phyloP scores from a whole-genome alignment of 495 filamentous ascomycete species.

The Lophiotrema nucula region DNA sequence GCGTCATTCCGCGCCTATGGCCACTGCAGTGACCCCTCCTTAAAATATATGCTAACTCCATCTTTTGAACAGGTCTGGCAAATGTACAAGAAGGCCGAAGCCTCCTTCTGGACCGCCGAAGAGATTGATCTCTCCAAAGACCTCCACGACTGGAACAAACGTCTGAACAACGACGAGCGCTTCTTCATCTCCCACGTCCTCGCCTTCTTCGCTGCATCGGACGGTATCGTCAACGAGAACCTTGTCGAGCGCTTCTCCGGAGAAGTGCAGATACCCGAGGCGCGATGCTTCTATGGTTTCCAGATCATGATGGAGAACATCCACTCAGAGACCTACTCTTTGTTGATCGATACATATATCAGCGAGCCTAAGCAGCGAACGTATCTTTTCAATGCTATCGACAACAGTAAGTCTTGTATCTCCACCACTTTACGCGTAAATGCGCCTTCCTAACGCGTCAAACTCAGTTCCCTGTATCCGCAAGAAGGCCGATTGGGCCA shows the following conservation, averaged over 20 bases:
- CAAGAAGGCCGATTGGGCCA: slow-evolving; percentile 97
- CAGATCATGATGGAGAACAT: slow-evolving; percentile 99
- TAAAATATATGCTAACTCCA: too few species aligned
- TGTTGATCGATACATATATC: slow-evolving; percentile 99
- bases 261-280: slow-evolving; percentile 96
- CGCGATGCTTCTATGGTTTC: slow-evolving; percentile 99
- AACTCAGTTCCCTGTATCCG: slow-evolving; percentile 91
- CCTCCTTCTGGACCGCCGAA: slow-evolving; percentile 99
- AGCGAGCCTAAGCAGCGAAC: slow-evolving; percentile 95
- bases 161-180: slow-evolving; percentile 91
- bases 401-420: slow-evolving; percentile 77
- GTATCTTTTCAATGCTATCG: slow-evolving; percentile 97
- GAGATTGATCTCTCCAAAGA: slow-evolving; percentile 99
- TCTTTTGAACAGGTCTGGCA: slow-evolving; percentile 90
- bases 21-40: too few species aligned
- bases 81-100: slow-evolving; percentile 99
- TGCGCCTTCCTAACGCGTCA: slow-evolving; percentile 39
- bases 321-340: slow-evolving; percentile 98
- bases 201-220: slow-evolving; percentile 99
- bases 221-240: slow-evolving; percentile 99
- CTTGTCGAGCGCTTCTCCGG: slow-evolving; percentile 95
- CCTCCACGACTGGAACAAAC: slow-evolving; percentile 98
- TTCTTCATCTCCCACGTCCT: slow-evolving; percentile 98
- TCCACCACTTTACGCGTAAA: background rate
- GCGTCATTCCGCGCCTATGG: too few species aligned